Evolutionary conservation across 2,329 filamentous ascomycete species (phyloP), one percentile per base, ranked within the genome.

Genomic region (Lasiodiplodia sp.): DNA sequence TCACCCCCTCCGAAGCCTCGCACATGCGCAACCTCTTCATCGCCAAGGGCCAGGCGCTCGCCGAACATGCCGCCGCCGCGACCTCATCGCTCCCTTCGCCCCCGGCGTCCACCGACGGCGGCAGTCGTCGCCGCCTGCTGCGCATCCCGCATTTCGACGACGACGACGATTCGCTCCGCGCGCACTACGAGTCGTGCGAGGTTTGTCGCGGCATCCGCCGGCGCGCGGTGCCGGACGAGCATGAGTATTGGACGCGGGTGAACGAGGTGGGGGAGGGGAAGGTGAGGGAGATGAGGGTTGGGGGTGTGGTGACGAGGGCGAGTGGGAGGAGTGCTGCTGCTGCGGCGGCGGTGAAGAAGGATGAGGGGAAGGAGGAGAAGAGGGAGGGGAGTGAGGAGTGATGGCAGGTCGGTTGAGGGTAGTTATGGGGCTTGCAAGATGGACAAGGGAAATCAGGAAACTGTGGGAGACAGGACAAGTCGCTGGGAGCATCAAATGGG

Each of bases 401-500:
- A 34, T 31, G 31, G 8, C 8, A 6, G 25, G 25, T 5, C 1
- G 4, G 31, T 10, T 7, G 31, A 31, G 31, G 1, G 25, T 5
- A 4, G 4, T 28, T 28, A 28, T 16, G 1, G n/a, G 10, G 2
- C 25, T 28, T 25, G 16, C 21, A 18, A 16, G 51, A 28, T 2
- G 16, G 23, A 55, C 8, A 5, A 1, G 23, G 34, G 91, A 93
- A 71, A 86, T 88, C 21, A 79, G 85, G 53, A 79, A 85, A 62
- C 85, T 98, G 44, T 98, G 92, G 91, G 86, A 87, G 63, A 80
- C 82, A n/a, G 88, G 93, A 31, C 89, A 89, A 8, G 83, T 97
- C 73, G 83, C 85, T 38, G 88, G 92, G 76, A 85, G 86, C 70
- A 82, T 83, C 38, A 84, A 84, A 68, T 97, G 92, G 88, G 85